These are phyloP conservation scores for Phalaenopsis aphrodite DNA, from an alignment of 106 monocot genomes.

Conservation along the genomic window DNA sequence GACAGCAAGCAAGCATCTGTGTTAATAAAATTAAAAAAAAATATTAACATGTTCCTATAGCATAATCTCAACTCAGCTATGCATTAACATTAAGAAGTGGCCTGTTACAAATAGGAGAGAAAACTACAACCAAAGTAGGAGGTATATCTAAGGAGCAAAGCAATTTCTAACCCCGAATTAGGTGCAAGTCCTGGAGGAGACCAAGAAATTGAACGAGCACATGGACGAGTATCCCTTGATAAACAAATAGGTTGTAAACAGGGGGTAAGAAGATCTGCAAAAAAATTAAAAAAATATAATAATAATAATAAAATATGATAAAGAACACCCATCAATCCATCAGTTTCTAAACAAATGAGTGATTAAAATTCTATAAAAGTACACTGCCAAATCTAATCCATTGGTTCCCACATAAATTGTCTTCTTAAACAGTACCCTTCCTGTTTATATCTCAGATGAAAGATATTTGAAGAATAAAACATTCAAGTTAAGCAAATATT, in stretches of 20 bases:
- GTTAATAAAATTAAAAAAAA: slow-evolving; percentile 3
- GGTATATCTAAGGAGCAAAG: neutral
- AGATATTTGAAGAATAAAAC: neutral
- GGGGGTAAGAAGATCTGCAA: slow-evolving; percentile 51
- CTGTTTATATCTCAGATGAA: neutral
- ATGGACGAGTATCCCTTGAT: slow-evolving; percentile 53
- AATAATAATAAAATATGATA: neutral
- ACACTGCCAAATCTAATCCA: neutral
- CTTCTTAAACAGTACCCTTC: neutral
- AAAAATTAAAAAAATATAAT: neutral
- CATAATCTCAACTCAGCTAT: neutral
- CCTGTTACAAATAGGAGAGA: neutral
- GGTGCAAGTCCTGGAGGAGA: slow-evolving; percentile 68
- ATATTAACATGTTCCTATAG: neutral
- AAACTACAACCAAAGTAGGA: neutral
- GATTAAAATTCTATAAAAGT: neutral
- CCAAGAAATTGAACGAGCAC: slow-evolving; percentile 93
- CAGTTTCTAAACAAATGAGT: neutral
- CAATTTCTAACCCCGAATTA: slow-evolving; percentile 54
- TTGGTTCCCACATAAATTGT: neutral
- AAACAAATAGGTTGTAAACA: slow-evolving; percentile 55
- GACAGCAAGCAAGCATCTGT: slow-evolving; percentile 85
- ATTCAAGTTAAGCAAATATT: neutral
- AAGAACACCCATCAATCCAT: neutral
- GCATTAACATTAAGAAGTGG: neutral